phyloP scores from a whole-genome alignment of 31 red algal species.

The Porphyra umbilicalis region DNA sequence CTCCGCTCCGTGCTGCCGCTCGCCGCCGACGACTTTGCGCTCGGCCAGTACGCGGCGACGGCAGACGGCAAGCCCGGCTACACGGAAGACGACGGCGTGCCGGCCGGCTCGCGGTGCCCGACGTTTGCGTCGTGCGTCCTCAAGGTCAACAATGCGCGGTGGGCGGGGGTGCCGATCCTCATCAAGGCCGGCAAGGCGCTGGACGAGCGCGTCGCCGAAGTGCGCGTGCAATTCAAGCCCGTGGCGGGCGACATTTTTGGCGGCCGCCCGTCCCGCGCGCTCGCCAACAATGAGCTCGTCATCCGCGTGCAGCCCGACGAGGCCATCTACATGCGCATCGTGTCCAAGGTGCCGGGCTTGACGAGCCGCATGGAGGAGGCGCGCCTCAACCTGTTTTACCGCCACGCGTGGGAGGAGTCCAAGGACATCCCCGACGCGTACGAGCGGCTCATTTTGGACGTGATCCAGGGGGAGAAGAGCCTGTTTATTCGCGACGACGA shows the following conservation, averaged over 20 bases:
- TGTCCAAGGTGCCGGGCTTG: conserved; percentile 85
- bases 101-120: conserved; percentile 30
- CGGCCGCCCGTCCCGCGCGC: conserved; percentile 1
- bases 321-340: conserved; percentile 86
- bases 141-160: conserved; percentile 73
- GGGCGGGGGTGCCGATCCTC: conserved; percentile 92
- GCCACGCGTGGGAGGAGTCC: conserved; percentile 76
- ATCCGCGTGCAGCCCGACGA: conserved; percentile 97
- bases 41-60: conserved; percentile 49
- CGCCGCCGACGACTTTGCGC: conserved; percentile 36
- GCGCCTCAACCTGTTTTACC: conserved; percentile 84
- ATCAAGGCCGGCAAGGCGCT: conserved; percentile 90
- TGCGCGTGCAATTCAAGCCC: conserved; percentile 78
- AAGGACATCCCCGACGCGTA: conserved; percentile 97
- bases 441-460: conserved; percentile 91
- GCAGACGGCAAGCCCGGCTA: conserved; percentile 34
- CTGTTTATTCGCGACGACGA: conserved; percentile 96
- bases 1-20: conserved; percentile 49
- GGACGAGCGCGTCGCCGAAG: conserved; percentile 79
- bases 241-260: conserved; percentile 67
- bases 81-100: conserved; percentile 67
- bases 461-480: conserved; percentile 82
- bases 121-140: conserved; percentile 83
- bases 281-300: conserved; percentile 72
- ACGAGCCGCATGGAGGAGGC: conserved; percentile 84